Conservation (phyloP, 2,329 filamentous ascomycete species). For the Aureobasidium mangrovei region DNA sequence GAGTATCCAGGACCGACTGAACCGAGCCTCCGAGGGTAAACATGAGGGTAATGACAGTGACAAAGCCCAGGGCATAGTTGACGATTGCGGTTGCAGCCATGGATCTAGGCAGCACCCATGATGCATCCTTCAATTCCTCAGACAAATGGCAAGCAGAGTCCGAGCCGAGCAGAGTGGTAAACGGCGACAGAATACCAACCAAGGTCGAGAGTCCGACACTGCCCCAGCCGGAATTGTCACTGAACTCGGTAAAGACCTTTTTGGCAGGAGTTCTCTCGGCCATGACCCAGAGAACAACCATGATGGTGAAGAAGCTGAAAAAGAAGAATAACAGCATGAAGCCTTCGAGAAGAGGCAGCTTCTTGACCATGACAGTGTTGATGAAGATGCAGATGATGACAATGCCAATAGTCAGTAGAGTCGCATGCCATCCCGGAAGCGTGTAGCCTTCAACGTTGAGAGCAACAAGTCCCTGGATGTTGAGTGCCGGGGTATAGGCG, state of each 20-base stretch:
- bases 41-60: conserved; percentile 23
- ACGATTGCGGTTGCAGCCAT: conserved; percentile 22
- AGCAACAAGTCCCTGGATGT: conserved; percentile 8
- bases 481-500: conserved; percentile 2
- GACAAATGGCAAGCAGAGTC: conserved; percentile 20
- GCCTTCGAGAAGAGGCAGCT: conserved; percentile 25
- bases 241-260: conserved; percentile 31
- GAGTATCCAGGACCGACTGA: conserved; percentile 19
- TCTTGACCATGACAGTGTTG: conserved; percentile 10
- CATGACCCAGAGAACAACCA: conserved; percentile 20
- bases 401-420: conserved; percentile 8
- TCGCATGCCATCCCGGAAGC: conserved; percentile 4
- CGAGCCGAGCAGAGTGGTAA: conserved; percentile 20
- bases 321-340: conserved; percentile 32
- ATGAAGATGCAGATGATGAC: conserved; percentile 5
- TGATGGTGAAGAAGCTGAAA: conserved; percentile 29
- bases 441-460: conserved; percentile 1
- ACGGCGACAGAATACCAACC: conserved; percentile 25
- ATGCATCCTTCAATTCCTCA: conserved; percentile 25
- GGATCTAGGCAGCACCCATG: conserved; percentile 22
- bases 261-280: conserved; percentile 21
- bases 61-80: conserved; percentile 30
- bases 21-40: conserved; percentile 23
- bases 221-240: conserved; percentile 32
- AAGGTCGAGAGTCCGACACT: conserved; percentile 23